Percentiles rank a stretch among this genome's conserved stretches.
phyloP scores from a whole-genome alignment of 2,329 filamentous ascomycete species.

The Aureobasidium subglaciale region DNA sequence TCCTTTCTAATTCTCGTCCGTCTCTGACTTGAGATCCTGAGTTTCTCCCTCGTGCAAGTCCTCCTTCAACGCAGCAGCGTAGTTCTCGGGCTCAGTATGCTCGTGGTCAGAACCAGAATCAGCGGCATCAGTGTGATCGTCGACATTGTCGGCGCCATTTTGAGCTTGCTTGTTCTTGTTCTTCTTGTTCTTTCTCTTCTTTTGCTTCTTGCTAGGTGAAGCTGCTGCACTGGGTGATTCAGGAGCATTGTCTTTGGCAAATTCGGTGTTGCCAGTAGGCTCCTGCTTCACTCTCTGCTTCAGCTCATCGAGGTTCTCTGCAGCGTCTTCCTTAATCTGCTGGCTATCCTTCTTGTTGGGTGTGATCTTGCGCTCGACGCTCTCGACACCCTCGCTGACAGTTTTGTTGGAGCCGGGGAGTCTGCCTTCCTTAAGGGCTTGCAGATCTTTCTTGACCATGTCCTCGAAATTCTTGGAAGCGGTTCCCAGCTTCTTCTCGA shows the following conservation, averaged over 20 bases:
- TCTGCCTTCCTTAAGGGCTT: constrained; percentile 12
- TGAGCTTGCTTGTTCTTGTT: constrained; percentile 23
- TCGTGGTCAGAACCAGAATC: constrained; percentile 7
- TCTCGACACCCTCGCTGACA: background rate
- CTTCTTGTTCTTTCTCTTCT: constrained; percentile 18
- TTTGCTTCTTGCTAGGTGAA: constrained; percentile 16
- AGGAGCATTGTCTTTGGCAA: constrained; percentile 12
- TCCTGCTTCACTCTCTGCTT: constrained; percentile 14
- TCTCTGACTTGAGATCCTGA: constrained; percentile 15
- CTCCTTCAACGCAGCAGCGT: constrained; percentile 14
- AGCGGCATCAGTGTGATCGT: constrained; percentile 6
- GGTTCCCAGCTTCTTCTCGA: background rate
- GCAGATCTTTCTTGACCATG: constrained; percentile 13
- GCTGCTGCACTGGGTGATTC: background rate
- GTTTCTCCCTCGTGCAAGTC: constrained; percentile 9
- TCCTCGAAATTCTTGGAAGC: constrained; percentile 2
- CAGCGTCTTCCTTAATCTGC: constrained; percentile 11
- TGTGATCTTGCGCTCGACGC: constrained; percentile 8
- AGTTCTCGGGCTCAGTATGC: background rate
- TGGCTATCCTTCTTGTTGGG: constrained; percentile 3
- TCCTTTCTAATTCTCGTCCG: constrained; percentile 15
- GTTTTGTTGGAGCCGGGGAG: background rate
- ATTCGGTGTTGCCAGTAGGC: background rate
- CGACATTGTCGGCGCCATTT: background rate
- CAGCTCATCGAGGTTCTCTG: constrained; percentile 1